Percentiles rank a stretch among this genome's conserved stretches.
Conservation (phyloP, 2,329 filamentous ascomycete species). For the Magnaporthiopsis rhizophila region DNA sequence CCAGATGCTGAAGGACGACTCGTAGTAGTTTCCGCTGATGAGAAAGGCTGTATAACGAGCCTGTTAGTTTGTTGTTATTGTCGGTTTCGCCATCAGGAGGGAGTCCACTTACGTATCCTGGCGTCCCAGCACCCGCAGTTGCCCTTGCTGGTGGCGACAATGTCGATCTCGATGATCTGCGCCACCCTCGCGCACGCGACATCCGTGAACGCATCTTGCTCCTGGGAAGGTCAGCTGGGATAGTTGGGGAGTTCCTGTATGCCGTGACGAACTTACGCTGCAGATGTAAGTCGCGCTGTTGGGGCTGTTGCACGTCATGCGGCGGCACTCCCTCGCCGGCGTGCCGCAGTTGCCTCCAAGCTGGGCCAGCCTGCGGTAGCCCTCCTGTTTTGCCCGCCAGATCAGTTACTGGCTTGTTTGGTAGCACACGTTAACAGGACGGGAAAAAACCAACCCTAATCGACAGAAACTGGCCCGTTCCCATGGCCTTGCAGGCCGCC, state of each 20-base stretch:
- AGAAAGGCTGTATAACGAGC: not conserved
- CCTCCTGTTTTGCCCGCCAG: not conserved
- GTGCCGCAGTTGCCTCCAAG: not conserved
- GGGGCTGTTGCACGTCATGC: not conserved
- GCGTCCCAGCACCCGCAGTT: not conserved
- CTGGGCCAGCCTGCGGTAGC: not conserved
- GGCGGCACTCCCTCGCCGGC: not conserved
- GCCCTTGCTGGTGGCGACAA: not conserved
- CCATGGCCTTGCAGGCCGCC: not conserved
- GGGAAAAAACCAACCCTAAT: not conserved
- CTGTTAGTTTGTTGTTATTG: too few relatives aligned
- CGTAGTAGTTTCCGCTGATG: not conserved
- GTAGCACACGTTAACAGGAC: too few relatives aligned
- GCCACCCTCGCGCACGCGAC: not conserved
- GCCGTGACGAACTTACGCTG: not conserved
- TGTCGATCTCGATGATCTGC: not conserved
- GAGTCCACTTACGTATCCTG: not conserved
- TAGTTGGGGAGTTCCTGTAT: too few relatives aligned
- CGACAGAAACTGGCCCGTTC: not conserved
- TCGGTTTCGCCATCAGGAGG: too few relatives aligned
- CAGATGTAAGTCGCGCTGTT: not conserved
- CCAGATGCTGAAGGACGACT: not conserved
- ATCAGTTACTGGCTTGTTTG: too few relatives aligned
- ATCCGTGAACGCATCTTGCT: not conserved
- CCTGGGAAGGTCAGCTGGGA: too few relatives aligned